phyloP scores from a whole-genome alignment of 352 stramenopile species.

The Pythium plurisporium region DNA sequence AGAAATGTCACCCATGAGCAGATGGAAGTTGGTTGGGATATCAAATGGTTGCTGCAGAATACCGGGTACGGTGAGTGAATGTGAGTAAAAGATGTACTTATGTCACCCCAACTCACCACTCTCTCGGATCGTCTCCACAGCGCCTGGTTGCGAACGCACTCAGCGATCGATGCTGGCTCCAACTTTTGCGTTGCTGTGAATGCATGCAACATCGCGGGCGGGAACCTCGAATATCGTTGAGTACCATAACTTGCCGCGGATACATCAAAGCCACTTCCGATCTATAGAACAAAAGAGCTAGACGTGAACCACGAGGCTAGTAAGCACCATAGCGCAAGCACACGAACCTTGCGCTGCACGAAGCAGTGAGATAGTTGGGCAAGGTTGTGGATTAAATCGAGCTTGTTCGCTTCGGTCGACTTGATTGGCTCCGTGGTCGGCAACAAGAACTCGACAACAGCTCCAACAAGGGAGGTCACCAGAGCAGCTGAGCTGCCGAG shows the following conservation, averaged over 20 bases:
- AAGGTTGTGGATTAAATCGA: slow-evolving; percentile 90
- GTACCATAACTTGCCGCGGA: slow-evolving; percentile 92
- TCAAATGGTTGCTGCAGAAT: slow-evolving; percentile 61
- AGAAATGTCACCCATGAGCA: slow-evolving; percentile 95
- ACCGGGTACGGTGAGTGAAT: no score
- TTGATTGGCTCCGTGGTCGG: background rate
- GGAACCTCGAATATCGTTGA: slow-evolving; percentile 92
- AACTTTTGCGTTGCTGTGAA: slow-evolving; percentile 55
- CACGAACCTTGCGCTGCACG: slow-evolving; percentile 91
- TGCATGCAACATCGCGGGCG: slow-evolving; percentile 40
- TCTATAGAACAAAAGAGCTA: slow-evolving; percentile 26
- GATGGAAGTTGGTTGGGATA: slow-evolving; percentile 67
- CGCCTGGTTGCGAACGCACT: slow-evolving; percentile 33
- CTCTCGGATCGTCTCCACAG: slow-evolving; percentile 44
- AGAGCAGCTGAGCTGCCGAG: slow-evolving; percentile 95
- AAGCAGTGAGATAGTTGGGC: slow-evolving; percentile 94
- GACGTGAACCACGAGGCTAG: background rate
- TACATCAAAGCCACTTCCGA: slow-evolving; percentile 98
- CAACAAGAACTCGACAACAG: slow-evolving; percentile 85
- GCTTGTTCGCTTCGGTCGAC: background rate
- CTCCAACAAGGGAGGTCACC: slow-evolving; percentile 92
- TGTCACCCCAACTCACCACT: slow-evolving; percentile 49
- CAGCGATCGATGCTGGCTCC: slow-evolving; percentile 46
- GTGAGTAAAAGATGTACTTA: no score
- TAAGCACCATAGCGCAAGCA: background rate